phyloP scores from a whole-genome alignment of 305 asterid genomes.

The Fraxinus sp. region DNA sequence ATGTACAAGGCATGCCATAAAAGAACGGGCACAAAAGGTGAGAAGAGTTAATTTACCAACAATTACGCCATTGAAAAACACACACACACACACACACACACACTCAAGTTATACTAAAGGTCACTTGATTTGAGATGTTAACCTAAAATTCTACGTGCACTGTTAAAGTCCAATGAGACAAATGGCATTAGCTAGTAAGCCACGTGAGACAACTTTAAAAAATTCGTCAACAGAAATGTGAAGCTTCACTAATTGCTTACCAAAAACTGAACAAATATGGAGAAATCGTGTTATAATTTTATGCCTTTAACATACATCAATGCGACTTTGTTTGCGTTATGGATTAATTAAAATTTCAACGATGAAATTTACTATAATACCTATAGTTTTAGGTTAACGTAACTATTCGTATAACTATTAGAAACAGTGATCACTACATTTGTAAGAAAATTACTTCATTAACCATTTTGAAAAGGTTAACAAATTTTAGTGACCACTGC shows the following conservation, averaged over 20 bases:
- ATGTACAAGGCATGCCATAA: too few species aligned
- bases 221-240: too few species aligned
- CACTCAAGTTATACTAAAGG: background rate
- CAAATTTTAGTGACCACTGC: background rate
- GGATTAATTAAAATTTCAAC: too few species aligned
- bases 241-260: too few species aligned
- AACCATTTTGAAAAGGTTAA: background rate
- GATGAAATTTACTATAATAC: too few species aligned
- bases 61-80: too few species aligned
- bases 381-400: background rate
- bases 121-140: background rate
- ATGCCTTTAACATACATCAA: background rate
- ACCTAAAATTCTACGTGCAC: background rate
- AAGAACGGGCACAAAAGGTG: too few species aligned
- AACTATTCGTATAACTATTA: background rate
- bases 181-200: background rate
- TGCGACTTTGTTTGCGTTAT: background rate
- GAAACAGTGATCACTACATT: background rate
- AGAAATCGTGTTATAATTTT: background rate
- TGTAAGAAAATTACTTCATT: background rate
- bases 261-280: background rate
- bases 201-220: too few species aligned
- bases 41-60: too few species aligned
- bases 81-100: too few species aligned
- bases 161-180: background rate